phyloP scores from a whole-genome alignment of 2,329 filamentous ascomycete species.

The Fusarium buxicola region DNA sequence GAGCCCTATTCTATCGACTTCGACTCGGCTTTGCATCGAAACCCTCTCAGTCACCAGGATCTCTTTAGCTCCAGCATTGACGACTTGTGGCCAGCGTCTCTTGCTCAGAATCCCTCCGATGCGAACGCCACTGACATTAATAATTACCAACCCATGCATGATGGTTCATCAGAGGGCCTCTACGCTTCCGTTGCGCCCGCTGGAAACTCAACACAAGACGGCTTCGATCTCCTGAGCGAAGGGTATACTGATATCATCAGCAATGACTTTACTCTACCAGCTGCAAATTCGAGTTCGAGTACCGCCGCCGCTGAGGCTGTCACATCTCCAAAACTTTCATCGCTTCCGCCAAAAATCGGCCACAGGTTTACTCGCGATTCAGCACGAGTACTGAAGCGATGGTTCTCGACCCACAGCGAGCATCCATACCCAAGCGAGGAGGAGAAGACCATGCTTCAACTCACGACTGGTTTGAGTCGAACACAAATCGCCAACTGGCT shows the following conservation, averaged over 20 bases:
- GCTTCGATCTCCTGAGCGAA: too few relatives aligned
- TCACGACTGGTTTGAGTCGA: conserved; percentile 78
- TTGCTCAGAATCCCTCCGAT: neutral
- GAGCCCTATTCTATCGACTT: neutral
- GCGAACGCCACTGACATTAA: neutral
- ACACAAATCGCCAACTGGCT: conserved; percentile 90
- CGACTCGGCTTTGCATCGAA: neutral
- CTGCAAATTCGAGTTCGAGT: neutral
- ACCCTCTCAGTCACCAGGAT: neutral
- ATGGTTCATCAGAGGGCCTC: neutral
- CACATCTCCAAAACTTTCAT: neutral
- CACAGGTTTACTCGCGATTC: conserved; percentile 29
- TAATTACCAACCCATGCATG: neutral
- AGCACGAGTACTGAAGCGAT: conserved; percentile 73
- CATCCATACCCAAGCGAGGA: conserved; percentile 87
- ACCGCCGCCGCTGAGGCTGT: neutral
- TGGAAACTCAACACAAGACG: too few relatives aligned
- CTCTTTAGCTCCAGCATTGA: neutral
- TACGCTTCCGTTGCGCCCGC: too few relatives aligned
- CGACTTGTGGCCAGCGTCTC: neutral
- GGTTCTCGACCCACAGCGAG: conserved; percentile 78
- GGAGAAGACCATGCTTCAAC: conserved; percentile 79
- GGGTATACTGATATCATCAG: neutral
- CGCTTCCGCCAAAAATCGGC: conserved; percentile 23
- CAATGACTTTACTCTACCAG: neutral